Base-by-base conservation (phyloP, 208 protist species). In the Leishmania martiniquensis region DNA sequence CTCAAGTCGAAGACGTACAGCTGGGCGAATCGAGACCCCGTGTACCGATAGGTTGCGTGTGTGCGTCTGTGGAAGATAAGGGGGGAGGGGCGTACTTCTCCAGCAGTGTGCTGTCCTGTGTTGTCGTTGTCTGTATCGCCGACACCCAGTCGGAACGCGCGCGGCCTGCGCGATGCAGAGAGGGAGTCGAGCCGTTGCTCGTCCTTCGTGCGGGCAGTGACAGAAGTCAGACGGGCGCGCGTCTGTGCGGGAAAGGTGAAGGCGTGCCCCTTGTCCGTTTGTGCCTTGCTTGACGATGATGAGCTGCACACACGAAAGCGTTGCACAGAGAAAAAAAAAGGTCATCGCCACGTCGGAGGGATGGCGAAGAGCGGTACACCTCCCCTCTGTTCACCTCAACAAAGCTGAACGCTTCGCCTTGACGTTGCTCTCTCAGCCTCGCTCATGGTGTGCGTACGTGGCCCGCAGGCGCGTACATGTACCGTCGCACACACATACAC, bases 1-100 rank as follows among this genome's bases (percentile, higher is more conserved):
- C 85, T 96, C 78, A 97, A 95, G 80, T 91, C 93, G n/a, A 93
- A 92, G 74, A 96, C 95, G 47, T 98, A 98, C 77, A 94, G 91
- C 78, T 98, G 95, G 95, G 92, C 90, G 4, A 97, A 95, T 82
- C 87, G 93, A 4, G 92, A 96, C 78, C 91, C 95, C 2, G 95
- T 98, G 32, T 98, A 98, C 80, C 69, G 94, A 34, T 97, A 92
- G 75, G 25, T n/a, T n/a, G n/a, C n/a, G n/a, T n/a, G n/a, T n/a
- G n/a, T n/a, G n/a, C n/a, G n/a, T n/a, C n/a, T n/a, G 34, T 12
- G 42, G 22, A 10, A 20, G 39, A 7, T 32, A 22, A 9, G 25
- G 37, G 9, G 29, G 63, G 1, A 2, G 13, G 12, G 37, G 17
- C 22, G 10, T 7, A 39, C 4, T 32, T 65, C 29, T 32, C 25